Evolutionary conservation across 2,329 filamentous ascomycete species (phyloP), one percentile per base, ranked within the genome.

Genomic region (Aureobasidium sp.): DNA sequence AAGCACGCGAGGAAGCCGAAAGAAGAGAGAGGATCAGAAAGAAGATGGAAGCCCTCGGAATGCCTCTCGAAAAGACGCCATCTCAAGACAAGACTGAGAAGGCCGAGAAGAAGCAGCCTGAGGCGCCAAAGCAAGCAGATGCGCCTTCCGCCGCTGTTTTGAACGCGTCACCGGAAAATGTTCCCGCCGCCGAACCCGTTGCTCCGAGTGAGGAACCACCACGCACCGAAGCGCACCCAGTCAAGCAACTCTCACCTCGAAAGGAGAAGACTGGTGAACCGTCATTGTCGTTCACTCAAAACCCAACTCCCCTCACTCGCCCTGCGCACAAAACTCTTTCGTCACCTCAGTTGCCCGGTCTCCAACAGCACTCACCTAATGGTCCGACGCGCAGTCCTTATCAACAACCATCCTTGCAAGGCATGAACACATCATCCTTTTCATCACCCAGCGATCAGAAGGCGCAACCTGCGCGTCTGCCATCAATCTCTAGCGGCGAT

Each of bases 1-100:
- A 87, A 66, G 85, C 81, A 21, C 81, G 79, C n/a, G 86, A 89
- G 67, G 87, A 90, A 68, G 86, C 84, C n/a, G 88, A 83, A 19
- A 82, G 80, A 62, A 81, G 83, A 66, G 87, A 89, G 68, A 82
- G 88, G 25, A 84, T 92, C 63, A 82, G 84, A 50, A 80, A 86
- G 69, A 90, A 89, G 71, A 74, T 92, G 49, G 87, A 87, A 66
- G 83, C 84, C 9, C 75, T 92, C 69, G 87, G 86, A 0, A 84
- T 85, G 17, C 83, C 66, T 15, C 63, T 68, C 11, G 67, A 69
- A 61, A 47, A 58, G 33, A 49, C 43, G 5, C 43, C 62, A 19
- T 49, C 63, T 35, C 60, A 53, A 43, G 62, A 61, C 33, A 64
- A 61, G 45, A 27, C 61, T 19, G 61, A 64, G 50, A 64, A 62